Conservation (phyloP, 345 rosid species). For the Clausena lansium region DNA sequence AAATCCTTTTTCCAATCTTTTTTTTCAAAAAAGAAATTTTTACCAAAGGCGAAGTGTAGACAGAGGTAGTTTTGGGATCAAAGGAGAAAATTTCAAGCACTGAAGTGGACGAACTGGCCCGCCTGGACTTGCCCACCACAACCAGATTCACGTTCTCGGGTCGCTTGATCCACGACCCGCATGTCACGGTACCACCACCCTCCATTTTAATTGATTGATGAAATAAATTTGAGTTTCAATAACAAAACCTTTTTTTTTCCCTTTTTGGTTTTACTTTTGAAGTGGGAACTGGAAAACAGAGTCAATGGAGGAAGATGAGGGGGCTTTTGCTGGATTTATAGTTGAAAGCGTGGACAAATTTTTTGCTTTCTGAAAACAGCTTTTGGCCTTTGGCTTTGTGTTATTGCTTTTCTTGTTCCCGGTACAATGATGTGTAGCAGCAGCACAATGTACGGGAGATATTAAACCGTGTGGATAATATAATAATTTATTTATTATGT, state of each 20-base stretch:
- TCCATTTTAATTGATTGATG: slow-evolving; percentile 31
- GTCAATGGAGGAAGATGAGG: neutral
- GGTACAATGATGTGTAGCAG: neutral
- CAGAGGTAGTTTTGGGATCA: slow-evolving; percentile 58
- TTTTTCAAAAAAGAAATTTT: too few relatives aligned
- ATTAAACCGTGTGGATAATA: too few relatives aligned
- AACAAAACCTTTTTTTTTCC: neutral
- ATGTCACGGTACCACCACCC: slow-evolving; percentile 47
- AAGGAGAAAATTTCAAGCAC: slow-evolving; percentile 76
- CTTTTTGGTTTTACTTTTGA: neutral
- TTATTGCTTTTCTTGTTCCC: too few relatives aligned
- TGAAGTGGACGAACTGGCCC: slow-evolving; percentile 46
- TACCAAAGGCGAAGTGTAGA: slow-evolving; percentile 80
- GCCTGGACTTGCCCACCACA: slow-evolving; percentile 59
- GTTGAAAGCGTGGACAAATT: neutral
- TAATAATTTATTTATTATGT: too few relatives aligned
- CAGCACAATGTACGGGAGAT: neutral
- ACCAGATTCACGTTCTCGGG: slow-evolving; percentile 68
- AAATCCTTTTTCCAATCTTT: too few relatives aligned
- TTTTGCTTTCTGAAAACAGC: neutral
- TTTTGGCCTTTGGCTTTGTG: neutral
- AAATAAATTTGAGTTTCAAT: neutral
- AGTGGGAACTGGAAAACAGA: neutral
- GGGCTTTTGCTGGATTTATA: neutral
- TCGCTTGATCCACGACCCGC: slow-evolving; percentile 93